Percentiles rank a stretch among this genome's conserved stretches.
phyloP scores from a whole-genome alignment of 306 rosid genomes.

The Castanopsis chinensis region DNA sequence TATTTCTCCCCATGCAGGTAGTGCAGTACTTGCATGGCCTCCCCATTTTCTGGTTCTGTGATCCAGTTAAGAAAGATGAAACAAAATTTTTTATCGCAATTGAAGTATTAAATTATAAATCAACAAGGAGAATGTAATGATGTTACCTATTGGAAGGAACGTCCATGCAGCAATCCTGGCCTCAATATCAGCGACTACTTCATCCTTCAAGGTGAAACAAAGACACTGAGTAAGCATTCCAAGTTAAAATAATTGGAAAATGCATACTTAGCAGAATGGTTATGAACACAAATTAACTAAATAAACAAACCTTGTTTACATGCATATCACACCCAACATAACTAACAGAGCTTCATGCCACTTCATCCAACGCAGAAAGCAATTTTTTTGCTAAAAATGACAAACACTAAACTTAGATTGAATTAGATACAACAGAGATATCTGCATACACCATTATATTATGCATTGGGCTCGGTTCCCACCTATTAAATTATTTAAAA shows the following conservation, averaged over 20 bases:
- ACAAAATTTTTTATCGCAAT: background rate
- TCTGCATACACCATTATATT: background rate
- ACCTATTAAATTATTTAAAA: background rate
- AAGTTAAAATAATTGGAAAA: slow-evolving; percentile 18
- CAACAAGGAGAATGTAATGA: background rate
- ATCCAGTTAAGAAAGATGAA: background rate
- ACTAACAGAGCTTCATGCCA: background rate
- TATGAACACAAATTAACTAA: background rate
- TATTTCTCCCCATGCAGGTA: slow-evolving; percentile 87
- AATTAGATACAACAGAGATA: background rate
- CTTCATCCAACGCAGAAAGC: background rate
- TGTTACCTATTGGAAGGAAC: slow-evolving; percentile 74
- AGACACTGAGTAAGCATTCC: slow-evolving; percentile 18
- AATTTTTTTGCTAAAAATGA: background rate
- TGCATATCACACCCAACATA: background rate
- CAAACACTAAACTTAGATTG: background rate
- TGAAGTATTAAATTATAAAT: background rate
- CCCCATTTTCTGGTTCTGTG: slow-evolving; percentile 74
- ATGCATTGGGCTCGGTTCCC: background rate
- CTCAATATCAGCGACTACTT: slow-evolving; percentile 63
- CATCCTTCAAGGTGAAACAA: slow-evolving; percentile 61
- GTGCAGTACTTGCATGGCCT: slow-evolving; percentile 80
- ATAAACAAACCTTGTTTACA: background rate
- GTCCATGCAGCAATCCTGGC: slow-evolving; percentile 87
- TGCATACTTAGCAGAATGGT: background rate